Evolutionary conservation across 2,329 filamentous ascomycete genomes (phyloP).

Genomic region (Xylariaceae sp.): DNA sequence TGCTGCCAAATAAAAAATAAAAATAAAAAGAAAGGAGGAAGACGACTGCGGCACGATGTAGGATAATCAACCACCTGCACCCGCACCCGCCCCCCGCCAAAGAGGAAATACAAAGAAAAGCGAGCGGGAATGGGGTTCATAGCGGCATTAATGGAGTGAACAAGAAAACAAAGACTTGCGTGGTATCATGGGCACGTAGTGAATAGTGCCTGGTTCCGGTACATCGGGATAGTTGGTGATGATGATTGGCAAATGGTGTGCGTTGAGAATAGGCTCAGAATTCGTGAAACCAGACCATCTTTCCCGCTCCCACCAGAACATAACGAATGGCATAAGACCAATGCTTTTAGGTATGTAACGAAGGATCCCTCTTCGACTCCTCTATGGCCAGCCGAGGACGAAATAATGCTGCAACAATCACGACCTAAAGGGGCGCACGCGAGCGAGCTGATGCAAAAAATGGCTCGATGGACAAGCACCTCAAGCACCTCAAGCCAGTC

Average conservation of each 20-base stretch:
- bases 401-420: conserved; percentile 5
- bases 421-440: conserved; percentile 1
- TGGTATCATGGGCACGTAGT: conserved; percentile 12
- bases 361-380: conserved; percentile 12
- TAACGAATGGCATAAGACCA: conserved; percentile 1
- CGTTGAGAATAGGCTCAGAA: background rate
- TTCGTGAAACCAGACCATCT: background rate
- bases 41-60: background rate
- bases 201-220: conserved; percentile 10
- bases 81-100: too few species aligned
- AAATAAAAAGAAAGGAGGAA: too few species aligned
- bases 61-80: background rate
- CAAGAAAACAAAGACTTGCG: conserved; percentile 6
- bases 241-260: background rate
- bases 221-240: background rate
- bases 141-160: conserved; percentile 3
- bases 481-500: background rate
- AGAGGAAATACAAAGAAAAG: background rate
- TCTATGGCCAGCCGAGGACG: conserved; percentile 15
- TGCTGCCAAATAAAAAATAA: too few species aligned
- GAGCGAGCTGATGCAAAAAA: background rate
- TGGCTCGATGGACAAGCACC: background rate
- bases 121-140: background rate
- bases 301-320: background rate
- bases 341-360: conserved; percentile 7